phyloP scores from a whole-genome alignment of 352 stramenopile species.

The Phytophthora parvispora region DNA sequence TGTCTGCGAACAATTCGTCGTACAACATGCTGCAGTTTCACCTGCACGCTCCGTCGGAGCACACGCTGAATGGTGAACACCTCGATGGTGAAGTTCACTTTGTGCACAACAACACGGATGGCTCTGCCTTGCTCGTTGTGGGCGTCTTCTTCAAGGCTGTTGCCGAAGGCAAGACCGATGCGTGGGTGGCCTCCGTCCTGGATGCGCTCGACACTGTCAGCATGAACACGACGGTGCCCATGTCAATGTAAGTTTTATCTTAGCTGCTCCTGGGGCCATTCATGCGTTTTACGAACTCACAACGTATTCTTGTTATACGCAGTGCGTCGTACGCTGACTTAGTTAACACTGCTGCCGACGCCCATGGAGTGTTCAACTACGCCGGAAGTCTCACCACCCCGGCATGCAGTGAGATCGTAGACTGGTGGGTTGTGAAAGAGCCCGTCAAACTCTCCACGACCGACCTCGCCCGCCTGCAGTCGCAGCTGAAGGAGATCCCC shows the following conservation, averaged over 20 bases:
- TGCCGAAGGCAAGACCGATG: constrained; percentile 19
- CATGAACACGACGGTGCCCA: constrained; percentile 25
- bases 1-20: constrained; percentile 14
- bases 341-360: constrained; percentile 48
- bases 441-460: constrained; percentile 28
- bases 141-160: constrained; percentile 37
- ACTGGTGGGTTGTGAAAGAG: constrained; percentile 44
- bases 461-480: constrained; percentile 37
- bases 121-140: constrained; percentile 44
- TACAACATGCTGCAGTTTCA: constrained; percentile 54
- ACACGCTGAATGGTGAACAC: constrained; percentile 49
- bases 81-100: constrained; percentile 56
- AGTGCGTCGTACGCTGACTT: constrained; percentile 52
- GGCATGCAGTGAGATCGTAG: constrained; percentile 41
- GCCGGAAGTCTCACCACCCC: constrained; percentile 42
- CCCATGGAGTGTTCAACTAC: constrained; percentile 43
- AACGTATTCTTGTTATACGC: neutral
- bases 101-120: constrained; percentile 44
- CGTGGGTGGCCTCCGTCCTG: constrained; percentile 36
- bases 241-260: constrained; percentile 23
- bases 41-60: constrained; percentile 52
- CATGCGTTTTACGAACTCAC: too few species aligned
- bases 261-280: neutral
- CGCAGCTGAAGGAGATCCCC: constrained; percentile 27
- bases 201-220: constrained; percentile 32